These are phyloP conservation scores for Gossypioides kirkii DNA, from an alignment of 345 rosid genomes.

Conservation along the genomic window DNA sequence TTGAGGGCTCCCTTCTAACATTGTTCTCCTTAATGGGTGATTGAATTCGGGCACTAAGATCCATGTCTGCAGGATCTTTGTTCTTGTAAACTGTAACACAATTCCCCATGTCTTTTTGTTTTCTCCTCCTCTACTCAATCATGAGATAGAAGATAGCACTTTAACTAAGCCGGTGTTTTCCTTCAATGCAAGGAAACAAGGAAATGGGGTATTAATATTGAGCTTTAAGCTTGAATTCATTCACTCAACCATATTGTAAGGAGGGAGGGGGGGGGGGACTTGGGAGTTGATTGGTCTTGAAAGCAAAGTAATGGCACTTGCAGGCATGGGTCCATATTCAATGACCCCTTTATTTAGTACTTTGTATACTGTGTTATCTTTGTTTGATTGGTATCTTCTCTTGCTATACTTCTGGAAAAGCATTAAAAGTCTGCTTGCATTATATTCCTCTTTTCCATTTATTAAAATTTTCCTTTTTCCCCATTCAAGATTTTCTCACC, in stretches of 20 bases:
- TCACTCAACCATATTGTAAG: constrained; percentile 24
- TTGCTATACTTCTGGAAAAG: not conserved
- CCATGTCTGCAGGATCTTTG: constrained; percentile 24
- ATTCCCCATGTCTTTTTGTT: constrained; percentile 37
- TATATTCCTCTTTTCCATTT: not conserved
- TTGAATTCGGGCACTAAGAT: constrained; percentile 24
- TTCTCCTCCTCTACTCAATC: not conserved
- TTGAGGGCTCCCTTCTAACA: constrained; percentile 13
- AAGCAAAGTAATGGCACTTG: constrained; percentile 47
- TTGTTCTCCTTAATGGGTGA: constrained; percentile 26
- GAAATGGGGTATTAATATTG: not conserved
- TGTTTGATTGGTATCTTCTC: not conserved
- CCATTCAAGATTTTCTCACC: not conserved
- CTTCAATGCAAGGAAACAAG: constrained; percentile 3
- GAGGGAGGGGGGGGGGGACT: constrained; percentile 9
- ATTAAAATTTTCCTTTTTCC: not conserved
- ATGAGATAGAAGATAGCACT: constrained; percentile 1
- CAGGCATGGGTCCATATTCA: constrained; percentile 34
- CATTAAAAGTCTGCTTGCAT: not conserved
- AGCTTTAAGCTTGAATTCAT: constrained; percentile 24
- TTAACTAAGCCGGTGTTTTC: not conserved
- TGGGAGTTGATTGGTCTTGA: constrained; percentile 49
- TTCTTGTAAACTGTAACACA: constrained; percentile 31
- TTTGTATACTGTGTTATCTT: not conserved
- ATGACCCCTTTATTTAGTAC: not conserved